A percentile compares a stretch with the other conserved stretches of the same genome.
Conservation (phyloP, 305 asterid species). For the Solanum aculeatissimum region DNA sequence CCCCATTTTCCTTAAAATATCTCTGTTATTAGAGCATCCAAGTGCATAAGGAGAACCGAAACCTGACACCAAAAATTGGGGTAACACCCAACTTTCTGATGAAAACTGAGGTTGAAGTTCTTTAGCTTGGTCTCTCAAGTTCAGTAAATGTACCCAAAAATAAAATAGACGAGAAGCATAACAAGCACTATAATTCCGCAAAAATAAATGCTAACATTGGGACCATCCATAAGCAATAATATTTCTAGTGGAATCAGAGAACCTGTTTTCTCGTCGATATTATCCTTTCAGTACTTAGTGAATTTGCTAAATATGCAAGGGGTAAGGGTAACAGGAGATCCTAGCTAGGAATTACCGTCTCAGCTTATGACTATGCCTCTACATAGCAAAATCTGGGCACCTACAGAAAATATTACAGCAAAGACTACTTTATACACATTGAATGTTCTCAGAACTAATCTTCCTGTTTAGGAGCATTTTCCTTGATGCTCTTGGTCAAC, state of each 20-base stretch:
- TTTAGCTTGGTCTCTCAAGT: background rate
- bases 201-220: background rate
- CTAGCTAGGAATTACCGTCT: background rate
- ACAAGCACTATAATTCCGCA: background rate
- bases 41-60: background rate
- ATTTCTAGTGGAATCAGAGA: background rate
- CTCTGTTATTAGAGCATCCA: background rate
- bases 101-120: background rate
- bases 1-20: background rate
- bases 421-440: constrained; percentile 8
- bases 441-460: constrained; percentile 6
- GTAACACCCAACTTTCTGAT: background rate
- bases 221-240: background rate
- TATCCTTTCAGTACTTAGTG: background rate
- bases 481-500: constrained; percentile 87
- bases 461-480: constrained; percentile 45
- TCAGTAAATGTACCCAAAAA: background rate
- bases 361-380: background rate
- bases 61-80: background rate
- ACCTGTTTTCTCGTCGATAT: background rate
- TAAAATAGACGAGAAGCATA: background rate
- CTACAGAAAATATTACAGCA: constrained; percentile 4
- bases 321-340: background rate
- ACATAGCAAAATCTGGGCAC: constrained; percentile 1
- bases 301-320: background rate